Evolutionary conservation across 176 grass and related monocot species (phyloP).

Genomic region (Saccharum officinarum): DNA sequence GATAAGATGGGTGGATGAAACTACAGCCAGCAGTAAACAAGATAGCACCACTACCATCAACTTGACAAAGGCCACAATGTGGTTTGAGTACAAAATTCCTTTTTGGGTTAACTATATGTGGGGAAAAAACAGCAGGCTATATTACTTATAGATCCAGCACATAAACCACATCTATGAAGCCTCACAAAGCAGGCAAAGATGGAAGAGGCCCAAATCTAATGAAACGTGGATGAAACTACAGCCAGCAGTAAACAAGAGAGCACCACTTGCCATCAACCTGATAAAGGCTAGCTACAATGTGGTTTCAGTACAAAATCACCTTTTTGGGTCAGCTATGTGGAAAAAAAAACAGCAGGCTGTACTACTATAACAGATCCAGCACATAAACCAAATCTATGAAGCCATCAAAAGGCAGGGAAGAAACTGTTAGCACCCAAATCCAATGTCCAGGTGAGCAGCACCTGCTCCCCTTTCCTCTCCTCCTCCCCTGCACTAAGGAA

Average conservation of each 20-base stretch:
- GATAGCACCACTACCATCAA: neutral
- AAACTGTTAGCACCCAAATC: too few species aligned
- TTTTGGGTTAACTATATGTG: neutral
- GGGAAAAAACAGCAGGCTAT: neutral
- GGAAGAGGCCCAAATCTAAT: neutral
- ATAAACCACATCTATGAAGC: neutral
- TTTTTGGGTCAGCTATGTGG: neutral
- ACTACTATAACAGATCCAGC: neutral
- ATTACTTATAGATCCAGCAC: neutral
- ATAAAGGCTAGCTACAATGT: neutral
- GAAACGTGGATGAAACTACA: neutral
- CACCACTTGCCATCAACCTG: neutral
- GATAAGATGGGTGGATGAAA: neutral
- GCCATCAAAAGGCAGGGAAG: neutral
- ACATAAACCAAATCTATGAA: neutral
- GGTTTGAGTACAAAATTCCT: neutral
- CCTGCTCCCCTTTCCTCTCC: too few species aligned
- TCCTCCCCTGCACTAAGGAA: too few species aligned
- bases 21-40: neutral
- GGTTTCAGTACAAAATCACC: neutral
- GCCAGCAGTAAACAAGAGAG: neutral
- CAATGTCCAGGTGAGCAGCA: too few species aligned
- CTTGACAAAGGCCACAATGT: neutral
- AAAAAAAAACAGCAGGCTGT: neutral
- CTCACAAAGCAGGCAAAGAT: neutral